Base-by-base conservation (phyloP, 164 flowering plant genomes). In the Aristolochia contorta region DNA sequence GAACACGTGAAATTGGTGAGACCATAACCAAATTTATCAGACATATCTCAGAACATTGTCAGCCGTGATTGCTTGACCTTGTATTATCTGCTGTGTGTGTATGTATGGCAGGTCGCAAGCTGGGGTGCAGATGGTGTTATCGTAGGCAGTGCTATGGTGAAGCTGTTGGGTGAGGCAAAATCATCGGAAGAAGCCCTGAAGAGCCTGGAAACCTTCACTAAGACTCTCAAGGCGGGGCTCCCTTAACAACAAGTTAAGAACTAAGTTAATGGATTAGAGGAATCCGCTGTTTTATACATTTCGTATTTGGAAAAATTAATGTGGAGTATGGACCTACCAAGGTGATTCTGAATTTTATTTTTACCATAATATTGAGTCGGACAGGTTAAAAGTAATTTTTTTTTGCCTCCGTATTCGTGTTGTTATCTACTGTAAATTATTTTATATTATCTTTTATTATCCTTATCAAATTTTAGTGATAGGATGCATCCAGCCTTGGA, bases 81-180 rank as follows among this genome's bases (percentile, higher is more conserved):
- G 5, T 16, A 47, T 58, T 20, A 57, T 43, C 52, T 54, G 54
- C 23, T 18, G 47, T 30, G 19, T 59, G 46, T 18, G 47, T 30
- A 16, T 59, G 46, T 27, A 16, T 56, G 65, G 46, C 81, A 91
- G 98, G 77, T 92, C 25, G 83, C 81, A 7, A 84, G 78, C 62
- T 89, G 98, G 97, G 98, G 98, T 71, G 93, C 97, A 22, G 98
- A 89, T 73, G 98, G 96, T 32, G 96, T 89, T 63, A 92, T 89
- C 65, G 93, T 92, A 61, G 96, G 98, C 6, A 92, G 96, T 72
- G 98, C 96, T 14, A 84, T 84, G 77, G 96, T 89, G 63, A 89
- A 74, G 72, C 18, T 87, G 47, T 64, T 92, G 55, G 90, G 84
- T 4, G 94, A 83, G 19, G 91, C 98, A 3, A 76, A 76, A 58